phyloP scores from a whole-genome alignment of 306 rosid genomes.

The Quercus variabilis region DNA sequence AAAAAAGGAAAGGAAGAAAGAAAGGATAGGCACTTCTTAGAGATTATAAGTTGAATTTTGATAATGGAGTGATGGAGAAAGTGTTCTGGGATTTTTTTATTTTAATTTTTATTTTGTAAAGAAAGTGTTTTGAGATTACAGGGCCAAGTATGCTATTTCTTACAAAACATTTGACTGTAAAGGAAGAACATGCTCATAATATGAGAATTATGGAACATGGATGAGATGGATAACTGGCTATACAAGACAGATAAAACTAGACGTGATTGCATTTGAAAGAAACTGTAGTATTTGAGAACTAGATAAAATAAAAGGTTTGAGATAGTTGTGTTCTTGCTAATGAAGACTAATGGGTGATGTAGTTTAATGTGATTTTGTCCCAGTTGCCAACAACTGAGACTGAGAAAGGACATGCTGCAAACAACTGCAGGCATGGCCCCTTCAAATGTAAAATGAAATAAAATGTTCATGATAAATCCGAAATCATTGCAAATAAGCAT shows the following conservation, averaged over 20 bases:
- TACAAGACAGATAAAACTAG: not conserved
- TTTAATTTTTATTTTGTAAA: not conserved
- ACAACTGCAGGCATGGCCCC: not conserved
- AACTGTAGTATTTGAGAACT: not conserved
- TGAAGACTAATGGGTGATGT: not conserved
- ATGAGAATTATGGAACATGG: not conserved
- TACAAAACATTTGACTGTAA: not conserved
- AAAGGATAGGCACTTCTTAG: not conserved
- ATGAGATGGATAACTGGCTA: not conserved
- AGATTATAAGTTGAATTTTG: conserved; percentile 1
- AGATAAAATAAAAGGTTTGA: not conserved
- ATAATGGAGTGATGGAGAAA: not conserved
- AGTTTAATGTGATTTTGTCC: not conserved
- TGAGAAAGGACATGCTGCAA: not conserved
- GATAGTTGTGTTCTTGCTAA: not conserved
- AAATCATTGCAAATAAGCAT: not conserved
- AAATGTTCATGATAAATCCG: not conserved
- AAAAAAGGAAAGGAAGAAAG: not conserved
- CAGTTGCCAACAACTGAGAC: not conserved
- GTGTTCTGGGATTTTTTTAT: not conserved
- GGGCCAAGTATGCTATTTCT: not conserved
- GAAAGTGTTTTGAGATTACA: not conserved
- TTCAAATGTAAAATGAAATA: not conserved
- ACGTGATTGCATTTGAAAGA: not conserved
- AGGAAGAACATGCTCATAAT: not conserved